These are phyloP conservation scores for Epichloe sibirici DNA, from an alignment of 2,329 filamentous ascomycete species.

Conservation along the genomic window DNA sequence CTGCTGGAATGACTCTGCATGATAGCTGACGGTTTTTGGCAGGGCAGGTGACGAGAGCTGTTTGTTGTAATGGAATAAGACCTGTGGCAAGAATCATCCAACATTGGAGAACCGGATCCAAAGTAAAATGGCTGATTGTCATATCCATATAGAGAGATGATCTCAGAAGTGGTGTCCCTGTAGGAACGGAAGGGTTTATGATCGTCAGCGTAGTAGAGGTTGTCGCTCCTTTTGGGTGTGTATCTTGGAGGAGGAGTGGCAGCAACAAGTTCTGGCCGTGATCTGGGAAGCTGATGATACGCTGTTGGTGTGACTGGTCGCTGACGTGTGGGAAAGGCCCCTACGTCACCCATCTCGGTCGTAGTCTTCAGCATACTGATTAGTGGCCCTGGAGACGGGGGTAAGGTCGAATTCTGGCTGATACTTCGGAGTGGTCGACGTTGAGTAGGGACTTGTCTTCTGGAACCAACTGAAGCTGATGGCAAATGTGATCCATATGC, in stretches of 20 bases:
- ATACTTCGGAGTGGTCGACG: constrained; percentile 31
- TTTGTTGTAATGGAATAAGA: constrained; percentile 45
- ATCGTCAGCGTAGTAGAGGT: constrained; percentile 25
- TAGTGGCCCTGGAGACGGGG: constrained; percentile 40
- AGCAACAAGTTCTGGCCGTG: constrained; percentile 19
- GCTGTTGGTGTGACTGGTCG: constrained; percentile 17
- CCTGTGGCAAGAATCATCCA: constrained; percentile 34
- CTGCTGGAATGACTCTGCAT: constrained; percentile 34
- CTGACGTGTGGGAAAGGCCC: constrained; percentile 41
- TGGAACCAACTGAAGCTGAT: constrained; percentile 7
- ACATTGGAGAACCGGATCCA: constrained; percentile 29
- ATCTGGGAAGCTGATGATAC: constrained; percentile 17
- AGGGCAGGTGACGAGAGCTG: constrained; percentile 32
- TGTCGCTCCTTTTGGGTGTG: constrained; percentile 19
- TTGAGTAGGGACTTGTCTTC: constrained; percentile 14
- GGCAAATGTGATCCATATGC: constrained; percentile 13
- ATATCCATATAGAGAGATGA: constrained; percentile 42
- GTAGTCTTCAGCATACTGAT: constrained; percentile 54
- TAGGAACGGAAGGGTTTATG: constrained; percentile 34
- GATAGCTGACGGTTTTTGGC: constrained; percentile 34
- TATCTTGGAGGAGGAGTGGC: constrained; percentile 14
- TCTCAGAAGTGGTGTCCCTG: constrained; percentile 40
- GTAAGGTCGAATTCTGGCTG: constrained; percentile 29
- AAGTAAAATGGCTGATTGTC: constrained; percentile 33
- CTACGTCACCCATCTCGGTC: constrained; percentile 54